phyloP scores from a whole-genome alignment of 768 basidiomycete species.

The Leccinum subtestaceum region DNA sequence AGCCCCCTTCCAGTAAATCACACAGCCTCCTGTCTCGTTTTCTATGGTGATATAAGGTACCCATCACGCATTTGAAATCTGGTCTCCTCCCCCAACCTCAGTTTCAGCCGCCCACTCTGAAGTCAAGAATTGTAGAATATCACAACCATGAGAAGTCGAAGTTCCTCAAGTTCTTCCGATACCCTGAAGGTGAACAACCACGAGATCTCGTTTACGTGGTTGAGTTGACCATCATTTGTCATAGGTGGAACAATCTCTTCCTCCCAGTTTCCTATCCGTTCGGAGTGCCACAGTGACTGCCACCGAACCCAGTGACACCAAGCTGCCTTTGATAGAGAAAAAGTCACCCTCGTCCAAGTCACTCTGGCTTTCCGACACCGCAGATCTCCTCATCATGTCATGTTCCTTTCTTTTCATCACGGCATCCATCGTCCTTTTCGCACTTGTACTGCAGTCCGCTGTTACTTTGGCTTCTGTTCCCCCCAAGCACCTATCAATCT shows the following conservation, averaged over 20 bases:
- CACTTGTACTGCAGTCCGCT: slow-evolving; percentile 3
- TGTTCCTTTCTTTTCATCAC: slow-evolving; percentile 4
- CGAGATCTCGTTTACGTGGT: neutral
- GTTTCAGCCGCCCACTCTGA: neutral
- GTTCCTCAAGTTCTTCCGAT: neutral
- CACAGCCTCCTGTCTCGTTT: neutral
- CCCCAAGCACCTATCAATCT: neutral
- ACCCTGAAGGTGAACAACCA: neutral
- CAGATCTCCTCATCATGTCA: slow-evolving; percentile 6
- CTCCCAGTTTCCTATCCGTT: neutral
- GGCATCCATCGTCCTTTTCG: slow-evolving; percentile 4
- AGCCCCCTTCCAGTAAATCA: neutral
- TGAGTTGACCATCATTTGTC: neutral
- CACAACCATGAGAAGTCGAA: neutral
- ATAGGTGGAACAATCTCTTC: neutral
- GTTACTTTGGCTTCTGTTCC: rapidly evolving
- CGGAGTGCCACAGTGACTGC: neutral
- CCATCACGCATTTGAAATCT: neutral
- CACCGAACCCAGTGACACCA: neutral
- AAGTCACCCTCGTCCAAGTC: neutral
- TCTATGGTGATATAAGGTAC: neutral
- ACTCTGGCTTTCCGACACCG: slow-evolving; percentile 2
- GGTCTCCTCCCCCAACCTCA: neutral
- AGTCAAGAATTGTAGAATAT: no score
- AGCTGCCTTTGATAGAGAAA: neutral